phyloP scores from a whole-genome alignment of 2,329 filamentous ascomycete species.

The Pseudogymnoascus sp. region DNA sequence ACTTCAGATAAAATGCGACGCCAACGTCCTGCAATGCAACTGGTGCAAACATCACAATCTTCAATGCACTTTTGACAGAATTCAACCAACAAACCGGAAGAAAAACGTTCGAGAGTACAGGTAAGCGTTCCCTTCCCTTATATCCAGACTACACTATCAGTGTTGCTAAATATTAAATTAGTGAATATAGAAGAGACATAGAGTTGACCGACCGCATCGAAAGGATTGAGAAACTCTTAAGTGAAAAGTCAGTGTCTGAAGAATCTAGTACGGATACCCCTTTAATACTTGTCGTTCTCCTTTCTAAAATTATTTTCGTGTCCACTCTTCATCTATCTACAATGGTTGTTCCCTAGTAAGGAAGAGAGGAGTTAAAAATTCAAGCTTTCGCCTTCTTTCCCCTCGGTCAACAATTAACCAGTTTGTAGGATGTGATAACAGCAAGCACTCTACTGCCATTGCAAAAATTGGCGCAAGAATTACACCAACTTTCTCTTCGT shows the following conservation, averaged over 20 bases:
- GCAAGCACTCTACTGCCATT: neutral
- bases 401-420: neutral
- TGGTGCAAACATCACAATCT: conserved; percentile 44
- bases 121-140: conserved; percentile 20
- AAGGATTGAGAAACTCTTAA: neutral
- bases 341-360: neutral
- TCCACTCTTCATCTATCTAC: neutral
- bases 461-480: neutral
- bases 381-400: neutral
- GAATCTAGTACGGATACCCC: neutral
- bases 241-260: neutral
- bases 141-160: conserved; percentile 24
- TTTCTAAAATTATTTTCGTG: neutral
- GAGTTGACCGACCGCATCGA: neutral
- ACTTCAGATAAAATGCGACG: conserved; percentile 43
- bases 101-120: conserved; percentile 34
- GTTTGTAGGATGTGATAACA: neutral
- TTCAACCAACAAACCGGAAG: conserved; percentile 26
- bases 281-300: neutral
- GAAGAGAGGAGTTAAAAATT: neutral
- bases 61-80: conserved; percentile 37
- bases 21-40: conserved; percentile 37
- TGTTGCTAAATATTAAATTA: conserved; percentile 1
- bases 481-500: neutral
- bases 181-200: neutral